Evolutionary conservation across 768 basidiomycete species (phyloP).

Genomic region (Collybiopsis confluens): DNA sequence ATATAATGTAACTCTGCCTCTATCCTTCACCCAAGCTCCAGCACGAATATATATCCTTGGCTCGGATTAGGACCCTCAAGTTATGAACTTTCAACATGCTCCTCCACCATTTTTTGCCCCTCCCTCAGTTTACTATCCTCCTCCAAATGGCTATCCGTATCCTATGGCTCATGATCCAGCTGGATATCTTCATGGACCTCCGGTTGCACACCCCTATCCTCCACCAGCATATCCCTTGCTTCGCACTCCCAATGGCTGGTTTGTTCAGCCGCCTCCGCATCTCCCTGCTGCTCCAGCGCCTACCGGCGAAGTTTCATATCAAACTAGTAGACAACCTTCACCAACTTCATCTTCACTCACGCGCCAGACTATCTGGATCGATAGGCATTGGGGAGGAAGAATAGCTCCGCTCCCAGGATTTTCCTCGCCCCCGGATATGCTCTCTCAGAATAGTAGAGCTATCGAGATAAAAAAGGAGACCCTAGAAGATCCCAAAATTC

Average conservation of each 20-base stretch:
- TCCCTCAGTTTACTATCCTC: neutral
- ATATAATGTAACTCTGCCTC: neutral
- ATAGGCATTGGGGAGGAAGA: slow-evolving; percentile 38
- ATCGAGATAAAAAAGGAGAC: slow-evolving; percentile 13
- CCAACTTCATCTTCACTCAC: neutral
- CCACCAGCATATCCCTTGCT: neutral
- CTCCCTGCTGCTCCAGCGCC: neutral
- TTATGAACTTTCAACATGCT: slow-evolving; percentile 7
- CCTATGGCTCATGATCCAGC: neutral
- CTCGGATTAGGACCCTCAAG: neutral
- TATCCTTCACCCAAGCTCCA: neutral
- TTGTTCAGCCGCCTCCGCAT: neutral
- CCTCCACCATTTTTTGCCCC: neutral
- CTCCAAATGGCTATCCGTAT: slow-evolving; percentile 4
- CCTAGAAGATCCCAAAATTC: slow-evolving; percentile 5
- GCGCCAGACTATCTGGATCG: slow-evolving; percentile 13
- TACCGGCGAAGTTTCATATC: neutral
- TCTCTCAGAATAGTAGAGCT: slow-evolving; percentile 13
- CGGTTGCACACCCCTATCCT: neutral
- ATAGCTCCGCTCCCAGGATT: slow-evolving; percentile 40
- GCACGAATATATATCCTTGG: too few species aligned
- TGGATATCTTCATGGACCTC: neutral
- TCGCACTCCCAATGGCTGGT: slow-evolving; percentile 2
- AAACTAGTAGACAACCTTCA: neutral
- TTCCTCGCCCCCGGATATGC: slow-evolving; percentile 29